Evolutionary conservation across 441 rosid genomes (phyloP).

Genomic region (Geranium incanum): DNA sequence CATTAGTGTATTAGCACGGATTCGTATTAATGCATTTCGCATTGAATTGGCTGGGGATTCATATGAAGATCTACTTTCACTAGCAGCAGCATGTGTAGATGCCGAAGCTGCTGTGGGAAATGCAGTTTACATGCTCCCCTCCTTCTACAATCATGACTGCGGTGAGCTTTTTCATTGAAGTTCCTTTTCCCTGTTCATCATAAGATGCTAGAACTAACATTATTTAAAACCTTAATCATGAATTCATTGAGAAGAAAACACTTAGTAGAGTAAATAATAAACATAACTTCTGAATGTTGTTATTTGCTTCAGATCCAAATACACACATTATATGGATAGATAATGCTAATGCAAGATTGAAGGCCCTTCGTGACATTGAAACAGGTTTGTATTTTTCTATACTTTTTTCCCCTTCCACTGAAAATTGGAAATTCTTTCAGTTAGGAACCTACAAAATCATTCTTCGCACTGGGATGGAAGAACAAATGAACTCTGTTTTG

Average conservation of each 20-base stretch:
- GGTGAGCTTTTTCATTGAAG: slow-evolving; percentile 27
- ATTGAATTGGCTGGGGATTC: slow-evolving; percentile 59
- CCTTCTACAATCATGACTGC: slow-evolving; percentile 79
- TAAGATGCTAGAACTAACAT: neutral
- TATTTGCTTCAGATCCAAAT: slow-evolving; percentile 56
- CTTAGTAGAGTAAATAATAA: neutral
- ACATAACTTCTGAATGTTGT: neutral
- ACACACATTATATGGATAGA: slow-evolving; percentile 68
- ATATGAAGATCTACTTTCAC: slow-evolving; percentile 66
- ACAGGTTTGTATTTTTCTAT: slow-evolving; percentile 40
- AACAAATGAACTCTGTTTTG: neutral
- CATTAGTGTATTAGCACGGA: slow-evolving; percentile 49
- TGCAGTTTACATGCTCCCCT: slow-evolving; percentile 78
- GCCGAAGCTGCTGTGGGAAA: slow-evolving; percentile 76
- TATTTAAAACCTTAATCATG: neutral
- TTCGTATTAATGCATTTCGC: slow-evolving; percentile 75
- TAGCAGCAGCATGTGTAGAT: slow-evolving; percentile 69
- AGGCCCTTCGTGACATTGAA: slow-evolving; percentile 69
- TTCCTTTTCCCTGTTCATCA: neutral
- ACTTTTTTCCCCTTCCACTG: neutral
- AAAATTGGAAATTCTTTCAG: neutral
- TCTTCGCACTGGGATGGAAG: neutral
- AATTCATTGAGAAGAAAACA: neutral
- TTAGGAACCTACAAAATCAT: neutral
- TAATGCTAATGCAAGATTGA: slow-evolving; percentile 58